Base-by-base conservation (phyloP, 805 yeast species). In the Teunomyces lycoperdinae region DNA sequence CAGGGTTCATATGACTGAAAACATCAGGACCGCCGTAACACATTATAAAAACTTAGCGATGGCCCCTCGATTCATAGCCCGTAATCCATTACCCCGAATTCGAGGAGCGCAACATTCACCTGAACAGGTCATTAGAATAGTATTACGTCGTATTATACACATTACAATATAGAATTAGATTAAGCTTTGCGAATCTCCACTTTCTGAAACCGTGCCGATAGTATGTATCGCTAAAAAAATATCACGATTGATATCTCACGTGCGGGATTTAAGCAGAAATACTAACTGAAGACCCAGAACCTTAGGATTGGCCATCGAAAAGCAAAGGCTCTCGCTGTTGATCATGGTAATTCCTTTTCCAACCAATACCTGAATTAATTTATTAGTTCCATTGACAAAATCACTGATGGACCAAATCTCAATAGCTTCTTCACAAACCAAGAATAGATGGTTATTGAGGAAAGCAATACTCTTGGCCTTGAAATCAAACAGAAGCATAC, bases 351-450 rank as follows among this genome's bases (percentile, higher is more conserved):
- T 78, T 54, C 81, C 87, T 59, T 83, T 85, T 17, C 92, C 92
- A 3, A 83, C 77, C 35, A 89, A 74, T 4, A 87, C 84, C 61
- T 89, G 96, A 17, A 78, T 71, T 9, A 85, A 77, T 31, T 76
- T 77, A 46, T 68, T 73, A 9, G 77, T 51, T 3, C 76, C 74
- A 14, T 64, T 65, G 14, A 74, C 73, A 44, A 66, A 64, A 50
- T 72, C 77, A 40, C 77, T 76, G 24, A 85, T 68, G 31, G 81
- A 75, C 70, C 90, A 81, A 2, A 89, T 73, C 58, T 89, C 96
- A 7, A 87, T 72, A 42, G 83, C 76, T 53, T 86, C 89, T 16
- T 83, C 82, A 36, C 85, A 81, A 27, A 81, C 75, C 4, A 85
- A 47, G 35, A 72, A 63, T 11, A 73, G 54, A 47, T 68, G 58